These are phyloP conservation scores for Talaromyces piceae DNA, from an alignment of 2,329 filamentous ascomycete species.

Conservation along the genomic window DNA sequence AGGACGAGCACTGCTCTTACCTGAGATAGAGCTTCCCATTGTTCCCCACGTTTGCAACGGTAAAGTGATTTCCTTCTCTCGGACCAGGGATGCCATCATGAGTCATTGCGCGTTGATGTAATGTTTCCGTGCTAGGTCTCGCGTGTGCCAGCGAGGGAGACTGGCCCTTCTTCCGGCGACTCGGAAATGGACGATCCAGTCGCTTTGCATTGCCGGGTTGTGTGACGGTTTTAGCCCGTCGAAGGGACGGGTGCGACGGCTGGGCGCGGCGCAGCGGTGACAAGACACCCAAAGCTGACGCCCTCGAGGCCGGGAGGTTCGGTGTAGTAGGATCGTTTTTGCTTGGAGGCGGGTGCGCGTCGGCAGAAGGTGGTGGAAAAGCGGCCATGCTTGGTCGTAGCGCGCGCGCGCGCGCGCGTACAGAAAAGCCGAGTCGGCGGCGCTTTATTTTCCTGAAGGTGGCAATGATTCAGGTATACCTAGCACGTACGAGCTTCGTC, in stretches of 20 bases:
- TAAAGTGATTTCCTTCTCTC: conserved; percentile 64
- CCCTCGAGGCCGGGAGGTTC: conserved; percentile 1
- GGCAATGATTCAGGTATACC: background rate
- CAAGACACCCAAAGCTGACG: conserved; percentile 10
- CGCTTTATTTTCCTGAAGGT: too few relatives aligned
- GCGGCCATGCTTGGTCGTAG: conserved; percentile 1
- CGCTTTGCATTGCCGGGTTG: conserved; percentile 25
- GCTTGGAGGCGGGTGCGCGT: background rate
- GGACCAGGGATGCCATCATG: conserved; percentile 53
- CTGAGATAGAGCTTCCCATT: conserved; percentile 76
- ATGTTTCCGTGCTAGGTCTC: conserved; percentile 48
- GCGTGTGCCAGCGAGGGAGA: conserved; percentile 31
- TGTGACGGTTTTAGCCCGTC: conserved; percentile 33
- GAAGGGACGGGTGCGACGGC: conserved; percentile 21
- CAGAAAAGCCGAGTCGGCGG: background rate
- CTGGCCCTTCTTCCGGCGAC: conserved; percentile 26
- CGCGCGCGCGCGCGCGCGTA: background rate
- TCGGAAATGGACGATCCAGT: conserved; percentile 18
- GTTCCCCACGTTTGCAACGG: conserved; percentile 73
- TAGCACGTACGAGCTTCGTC: conserved; percentile 1
- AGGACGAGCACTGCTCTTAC: conserved; percentile 38
- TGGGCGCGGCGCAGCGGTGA: conserved; percentile 12
- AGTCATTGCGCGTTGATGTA: conserved; percentile 38
- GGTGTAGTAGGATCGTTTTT: background rate
- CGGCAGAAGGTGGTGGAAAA: conserved; percentile 1